A percentile compares a stretch with the other conserved stretches of the same genome.
phyloP scores from a whole-genome alignment of 73 alveolate genomes.

The Stentor roeselii region DNA sequence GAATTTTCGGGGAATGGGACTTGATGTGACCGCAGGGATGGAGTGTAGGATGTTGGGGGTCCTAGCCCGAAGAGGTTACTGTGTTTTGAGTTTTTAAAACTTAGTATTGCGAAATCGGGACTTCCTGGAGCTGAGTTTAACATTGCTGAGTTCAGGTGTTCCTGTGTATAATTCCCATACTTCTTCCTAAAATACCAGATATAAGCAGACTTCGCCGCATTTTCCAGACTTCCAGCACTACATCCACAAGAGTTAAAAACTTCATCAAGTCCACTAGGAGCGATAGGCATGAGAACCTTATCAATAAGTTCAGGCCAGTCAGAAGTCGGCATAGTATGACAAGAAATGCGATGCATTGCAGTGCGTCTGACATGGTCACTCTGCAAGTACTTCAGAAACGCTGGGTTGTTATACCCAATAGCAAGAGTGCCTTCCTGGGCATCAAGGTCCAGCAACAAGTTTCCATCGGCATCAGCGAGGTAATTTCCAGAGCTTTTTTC shows the following conservation, averaged over 20 bases:
- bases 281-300: constrained; percentile 42
- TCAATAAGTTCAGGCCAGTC: constrained; percentile 46
- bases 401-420: constrained; percentile 62
- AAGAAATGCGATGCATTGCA: neutral
- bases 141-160: constrained; percentile 24
- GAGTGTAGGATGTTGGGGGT: neutral
- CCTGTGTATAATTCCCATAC: constrained; percentile 16
- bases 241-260: constrained; percentile 44
- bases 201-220: constrained; percentile 49
- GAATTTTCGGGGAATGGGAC: constrained; percentile 50
- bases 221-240: constrained; percentile 40
- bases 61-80: constrained; percentile 36
- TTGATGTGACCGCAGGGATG: constrained; percentile 41
- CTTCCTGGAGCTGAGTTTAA: constrained; percentile 1
- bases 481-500: neutral
- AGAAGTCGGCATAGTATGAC: constrained; percentile 32
- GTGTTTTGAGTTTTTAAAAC: constrained; percentile 46
- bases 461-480: constrained; percentile 26
- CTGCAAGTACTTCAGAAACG: constrained; percentile 22
- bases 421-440: constrained; percentile 34
- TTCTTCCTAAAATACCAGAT: constrained; percentile 28
- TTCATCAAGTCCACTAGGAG: constrained; percentile 46
- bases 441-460: constrained; percentile 41
- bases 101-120: constrained; percentile 28
- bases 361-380: neutral